Percentiles rank a stretch among this genome's conserved stretches.
Evolutionary conservation across 192 early-diverging fungal species (phyloP).

Genomic region (Geranomyces variabilis): DNA sequence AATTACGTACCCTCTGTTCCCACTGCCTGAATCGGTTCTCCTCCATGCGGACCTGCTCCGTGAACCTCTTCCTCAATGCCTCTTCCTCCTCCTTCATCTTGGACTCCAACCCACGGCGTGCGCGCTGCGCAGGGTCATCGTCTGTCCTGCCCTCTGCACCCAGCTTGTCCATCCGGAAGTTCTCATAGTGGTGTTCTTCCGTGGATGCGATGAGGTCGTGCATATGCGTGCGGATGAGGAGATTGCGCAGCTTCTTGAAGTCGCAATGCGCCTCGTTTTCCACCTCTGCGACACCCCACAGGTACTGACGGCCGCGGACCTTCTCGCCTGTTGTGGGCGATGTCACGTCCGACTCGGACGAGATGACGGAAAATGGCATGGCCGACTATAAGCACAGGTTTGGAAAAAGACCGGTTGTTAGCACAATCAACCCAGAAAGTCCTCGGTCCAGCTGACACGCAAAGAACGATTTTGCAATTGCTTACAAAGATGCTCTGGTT

Average conservation of each 20-base stretch:
- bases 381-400: slow-evolving; percentile 55
- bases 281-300: slow-evolving; percentile 99
- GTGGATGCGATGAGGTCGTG: slow-evolving; percentile 91
- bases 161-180: slow-evolving; percentile 85
- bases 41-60: slow-evolving; percentile 95
- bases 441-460: neutral
- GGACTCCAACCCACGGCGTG: slow-evolving; percentile 66
- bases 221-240: slow-evolving; percentile 98
- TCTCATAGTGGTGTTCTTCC: slow-evolving; percentile 95
- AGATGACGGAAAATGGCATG: slow-evolving; percentile 96
- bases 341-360: slow-evolving; percentile 84
- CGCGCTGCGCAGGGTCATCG: slow-evolving; percentile 80
- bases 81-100: slow-evolving; percentile 99
- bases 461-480: neutral
- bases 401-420: neutral
- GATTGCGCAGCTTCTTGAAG: slow-evolving; percentile 94
- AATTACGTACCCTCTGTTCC: slow-evolving; percentile 76
- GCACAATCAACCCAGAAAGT: no score
- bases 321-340: slow-evolving; percentile 71
- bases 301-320: slow-evolving; percentile 95
- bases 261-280: slow-evolving; percentile 99
- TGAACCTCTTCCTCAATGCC: slow-evolving; percentile 90
- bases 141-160: slow-evolving; percentile 66
- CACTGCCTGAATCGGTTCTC: slow-evolving; percentile 98
- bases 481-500: slow-evolving; percentile 78